These are phyloP conservation scores for Rhizoctonia solani DNA, from an alignment of 1,284 basidiomycete genomes.

Conservation along the genomic window DNA sequence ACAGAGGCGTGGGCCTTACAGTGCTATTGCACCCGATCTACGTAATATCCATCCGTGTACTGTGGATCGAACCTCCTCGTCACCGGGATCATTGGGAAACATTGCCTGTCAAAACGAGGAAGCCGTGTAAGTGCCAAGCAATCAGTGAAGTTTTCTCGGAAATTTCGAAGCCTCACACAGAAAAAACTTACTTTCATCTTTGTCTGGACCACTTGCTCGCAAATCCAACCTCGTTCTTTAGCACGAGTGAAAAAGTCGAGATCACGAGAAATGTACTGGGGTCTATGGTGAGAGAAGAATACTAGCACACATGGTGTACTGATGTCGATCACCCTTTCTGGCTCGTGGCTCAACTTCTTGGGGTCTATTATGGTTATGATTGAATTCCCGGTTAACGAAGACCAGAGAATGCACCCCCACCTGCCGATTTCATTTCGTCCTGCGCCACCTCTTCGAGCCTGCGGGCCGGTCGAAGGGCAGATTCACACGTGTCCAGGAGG, in stretches of 20 bases:
- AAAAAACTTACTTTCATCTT: constrained; percentile 59
- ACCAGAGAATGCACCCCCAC: not conserved
- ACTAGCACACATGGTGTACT: constrained; percentile 69
- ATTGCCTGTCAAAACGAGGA: constrained; percentile 63
- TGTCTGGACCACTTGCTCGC: constrained; percentile 69
- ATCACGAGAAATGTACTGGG: constrained; percentile 81
- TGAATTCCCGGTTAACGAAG: not conserved
- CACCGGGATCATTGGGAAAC: constrained; percentile 85
- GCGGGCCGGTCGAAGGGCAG: constrained; percentile 43
- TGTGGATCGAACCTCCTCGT: constrained; percentile 68
- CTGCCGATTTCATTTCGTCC: not conserved
- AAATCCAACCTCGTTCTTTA: constrained; percentile 68
- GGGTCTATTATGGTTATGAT: not conserved
- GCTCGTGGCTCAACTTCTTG: not conserved
- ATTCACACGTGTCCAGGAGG: constrained; percentile 76
- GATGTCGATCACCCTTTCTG: constrained; percentile 17
- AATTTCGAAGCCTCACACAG: not conserved
- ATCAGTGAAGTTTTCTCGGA: not conserved
- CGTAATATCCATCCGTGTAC: constrained; percentile 76
- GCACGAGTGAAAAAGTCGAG: constrained; percentile 83
- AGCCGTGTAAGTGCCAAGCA: not conserved
- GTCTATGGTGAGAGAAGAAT: constrained; percentile 92
- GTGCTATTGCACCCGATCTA: not conserved
- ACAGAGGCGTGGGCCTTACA: too few relatives aligned
- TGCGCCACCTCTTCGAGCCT: constrained; percentile 14